These are phyloP conservation scores for Hypoxylon perforatum DNA, from an alignment of 495 filamentous ascomycete species.

Conservation along the genomic window DNA sequence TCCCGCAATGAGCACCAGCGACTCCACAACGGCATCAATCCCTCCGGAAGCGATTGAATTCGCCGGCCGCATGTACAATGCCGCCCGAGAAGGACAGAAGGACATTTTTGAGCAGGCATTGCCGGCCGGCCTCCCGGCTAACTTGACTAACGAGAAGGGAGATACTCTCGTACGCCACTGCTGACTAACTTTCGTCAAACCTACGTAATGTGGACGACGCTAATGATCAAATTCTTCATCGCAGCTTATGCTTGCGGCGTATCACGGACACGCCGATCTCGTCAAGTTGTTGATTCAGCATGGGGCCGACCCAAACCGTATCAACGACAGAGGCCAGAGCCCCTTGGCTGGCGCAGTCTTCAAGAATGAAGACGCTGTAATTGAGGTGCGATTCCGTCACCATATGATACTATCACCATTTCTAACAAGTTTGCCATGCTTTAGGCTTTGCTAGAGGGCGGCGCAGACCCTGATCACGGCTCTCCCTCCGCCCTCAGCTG, in stretches of 20 bases:
- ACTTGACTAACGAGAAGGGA: constrained; percentile 67
- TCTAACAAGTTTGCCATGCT: not conserved
- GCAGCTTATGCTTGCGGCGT: constrained; percentile 68
- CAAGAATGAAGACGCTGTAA: constrained; percentile 62
- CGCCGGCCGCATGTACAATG: constrained; percentile 61
- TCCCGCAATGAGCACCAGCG: constrained; percentile 30
- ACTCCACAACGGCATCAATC: constrained; percentile 32
- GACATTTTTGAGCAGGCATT: constrained; percentile 62
- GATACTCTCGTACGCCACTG: constrained; percentile 59
- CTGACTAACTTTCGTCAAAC: not conserved
- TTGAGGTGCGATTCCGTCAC: constrained; percentile 48
- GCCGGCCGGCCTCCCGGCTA: constrained; percentile 61
- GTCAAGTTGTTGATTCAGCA: constrained; percentile 61
- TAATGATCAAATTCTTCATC: not conserved
- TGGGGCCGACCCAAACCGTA: constrained; percentile 62
- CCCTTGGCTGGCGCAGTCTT: constrained; percentile 67
- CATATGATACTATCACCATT: not conserved
- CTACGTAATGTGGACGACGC: not conserved
- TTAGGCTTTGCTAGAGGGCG: constrained; percentile 57
- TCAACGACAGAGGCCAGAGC: constrained; percentile 66
- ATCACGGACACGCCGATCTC: constrained; percentile 63
- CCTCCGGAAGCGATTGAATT: constrained; percentile 64
- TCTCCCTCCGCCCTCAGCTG: constrained; percentile 59
- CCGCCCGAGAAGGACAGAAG: constrained; percentile 60
- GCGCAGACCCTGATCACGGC: constrained; percentile 63